These are phyloP conservation scores for Globisporangium echinulatum DNA, from an alignment of 352 stramenopile species.

Conservation along the genomic window DNA sequence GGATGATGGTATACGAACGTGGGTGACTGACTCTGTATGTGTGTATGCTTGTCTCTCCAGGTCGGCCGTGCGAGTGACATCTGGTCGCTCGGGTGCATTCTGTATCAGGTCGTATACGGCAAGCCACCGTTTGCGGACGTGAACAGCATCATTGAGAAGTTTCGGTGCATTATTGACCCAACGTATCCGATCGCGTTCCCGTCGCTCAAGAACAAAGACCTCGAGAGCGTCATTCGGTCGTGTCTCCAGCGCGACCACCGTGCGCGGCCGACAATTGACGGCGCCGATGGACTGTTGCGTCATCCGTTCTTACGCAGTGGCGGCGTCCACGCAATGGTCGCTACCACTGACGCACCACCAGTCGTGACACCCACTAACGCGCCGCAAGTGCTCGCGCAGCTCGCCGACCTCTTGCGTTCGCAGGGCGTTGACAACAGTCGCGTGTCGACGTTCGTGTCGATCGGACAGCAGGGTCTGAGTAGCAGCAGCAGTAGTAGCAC, in stretches of 20 bases:
- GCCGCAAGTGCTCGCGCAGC: conserved; percentile 32
- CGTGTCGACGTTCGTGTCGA: conserved; percentile 46
- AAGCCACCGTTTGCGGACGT: conserved; percentile 93
- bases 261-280: conserved; percentile 73
- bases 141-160: conserved; percentile 93
- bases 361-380: conserved; percentile 40
- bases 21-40: not conserved
- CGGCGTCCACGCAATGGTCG: conserved; percentile 14
- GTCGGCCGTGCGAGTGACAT: conserved; percentile 91
- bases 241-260: conserved; percentile 85
- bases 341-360: conserved; percentile 8
- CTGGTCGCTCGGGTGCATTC: conserved; percentile 95
- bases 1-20: no score
- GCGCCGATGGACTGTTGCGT: conserved; percentile 63
- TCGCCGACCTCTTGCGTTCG: conserved; percentile 39
- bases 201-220: conserved; percentile 61
- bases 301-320: conserved; percentile 71
- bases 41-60: conserved; percentile 22
- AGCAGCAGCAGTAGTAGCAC: conserved; percentile 10
- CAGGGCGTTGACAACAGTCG: conserved; percentile 36
- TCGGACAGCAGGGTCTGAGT: conserved; percentile 35
- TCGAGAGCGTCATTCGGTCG: conserved; percentile 83
- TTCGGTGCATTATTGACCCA: conserved; percentile 93
- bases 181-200: conserved; percentile 89
- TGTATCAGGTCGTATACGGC: conserved; percentile 97